Conservation (phyloP, 1,139 yeast genomes). For the Yamadazyma aaseri region DNA sequence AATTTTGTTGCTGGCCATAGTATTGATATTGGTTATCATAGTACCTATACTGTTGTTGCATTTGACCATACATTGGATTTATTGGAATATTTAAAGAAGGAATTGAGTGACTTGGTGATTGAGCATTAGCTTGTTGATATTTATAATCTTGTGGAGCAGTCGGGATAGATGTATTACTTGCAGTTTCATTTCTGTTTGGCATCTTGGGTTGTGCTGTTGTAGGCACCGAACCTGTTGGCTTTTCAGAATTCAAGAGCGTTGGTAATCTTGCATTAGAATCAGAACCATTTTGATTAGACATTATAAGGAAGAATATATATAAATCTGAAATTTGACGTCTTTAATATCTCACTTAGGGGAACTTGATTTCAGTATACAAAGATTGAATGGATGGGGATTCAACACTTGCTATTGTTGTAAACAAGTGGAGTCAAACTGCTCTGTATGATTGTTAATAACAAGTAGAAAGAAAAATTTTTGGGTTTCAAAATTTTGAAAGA, state of each 20-base stretch:
- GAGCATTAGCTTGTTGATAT: conserved; percentile 1
- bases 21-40: conserved; percentile 16
- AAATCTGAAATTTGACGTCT: too few relatives aligned
- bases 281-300: conserved; percentile 1
- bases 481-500: background rate
- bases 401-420: background rate
- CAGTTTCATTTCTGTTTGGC: background rate
- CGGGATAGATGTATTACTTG: background rate
- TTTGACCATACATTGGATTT: conserved; percentile 10
- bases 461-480: conserved; percentile 1
- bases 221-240: background rate
- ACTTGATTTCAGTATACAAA: too few relatives aligned
- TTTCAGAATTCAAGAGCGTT: background rate
- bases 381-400: too few relatives aligned
- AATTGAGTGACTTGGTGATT: conserved; percentile 11
- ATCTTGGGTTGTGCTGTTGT: background rate
- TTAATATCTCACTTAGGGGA: too few relatives aligned
- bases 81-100: conserved; percentile 14
- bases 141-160: conserved; percentile 1
- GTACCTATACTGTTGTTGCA: conserved; percentile 13
- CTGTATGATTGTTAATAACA: background rate
- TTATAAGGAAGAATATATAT: too few relatives aligned
- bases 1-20: conserved; percentile 19
- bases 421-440: background rate
- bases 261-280: conserved; percentile 1